Base-by-base conservation (phyloP, 1,284 basidiomycete species). In the Caloboletus inedulis region DNA sequence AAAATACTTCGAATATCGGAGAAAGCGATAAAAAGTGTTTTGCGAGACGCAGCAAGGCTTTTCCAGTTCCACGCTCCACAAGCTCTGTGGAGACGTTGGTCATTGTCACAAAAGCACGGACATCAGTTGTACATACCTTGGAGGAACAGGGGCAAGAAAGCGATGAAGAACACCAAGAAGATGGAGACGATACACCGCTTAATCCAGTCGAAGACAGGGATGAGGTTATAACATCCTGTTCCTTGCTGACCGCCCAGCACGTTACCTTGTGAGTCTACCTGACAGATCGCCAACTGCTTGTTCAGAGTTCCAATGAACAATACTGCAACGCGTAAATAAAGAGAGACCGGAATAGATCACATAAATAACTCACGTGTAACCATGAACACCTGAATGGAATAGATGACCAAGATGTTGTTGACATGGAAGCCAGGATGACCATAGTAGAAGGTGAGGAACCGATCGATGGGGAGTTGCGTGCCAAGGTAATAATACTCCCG, bases 401-500 rank as follows among this genome's bases (percentile, higher is more conserved):
- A 87, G 64, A 98, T 97, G 73, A 98, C 94, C 67, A 99, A 79
- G 66, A 99, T 99, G 72, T 99, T 99, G 83, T 99, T 99, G 79
- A 99, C 88, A 75, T 99, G 95, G 89, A 99, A 99, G 68, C 96
- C 97, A 51, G 97, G 95, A 77, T 99, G 97, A 56, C 92, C 97
- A 65, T 98, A 99, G 77, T 99, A 99, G 81, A 99, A 99, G 21
- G 97, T 98, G 59, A 99, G 78, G 87, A 99, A 99, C 36, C 97
- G 91, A 72, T 99, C 97, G 64, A 98, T 85, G 34, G 97, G 97
- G 40, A 99, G 79, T 72, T 99, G 97, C 8, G 97, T 99, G 51
- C 97, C 97, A 53, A 99, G 80, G 72, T 99, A 99, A 74, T 99
- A 99, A 76, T 99, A 99, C 75, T 99, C 97, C 68, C 97, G 87